A percentile compares a stretch with the other conserved stretches of the same genome.
Conservation (phyloP, 1,139 yeast genomes). For the Cylindricascospora bacillispora region DNA sequence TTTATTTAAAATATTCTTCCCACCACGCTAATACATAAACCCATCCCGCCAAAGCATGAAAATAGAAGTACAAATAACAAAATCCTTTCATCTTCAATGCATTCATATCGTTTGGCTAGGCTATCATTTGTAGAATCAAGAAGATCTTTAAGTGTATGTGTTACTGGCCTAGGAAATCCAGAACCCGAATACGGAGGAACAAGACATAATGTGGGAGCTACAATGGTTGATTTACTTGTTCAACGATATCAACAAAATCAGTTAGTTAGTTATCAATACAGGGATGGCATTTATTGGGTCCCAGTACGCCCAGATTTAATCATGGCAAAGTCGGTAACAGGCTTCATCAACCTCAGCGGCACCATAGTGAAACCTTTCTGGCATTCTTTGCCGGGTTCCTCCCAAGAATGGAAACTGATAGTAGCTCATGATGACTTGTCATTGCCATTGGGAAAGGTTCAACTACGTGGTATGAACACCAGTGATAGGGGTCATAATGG, state of each 20-base stretch:
- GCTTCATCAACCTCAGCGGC: slow-evolving; percentile 64
- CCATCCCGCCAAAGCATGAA: too few relatives aligned
- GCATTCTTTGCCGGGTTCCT: slow-evolving; percentile 25
- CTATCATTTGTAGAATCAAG: neutral
- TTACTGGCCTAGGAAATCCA: slow-evolving; percentile 73
- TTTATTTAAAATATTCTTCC: too few relatives aligned
- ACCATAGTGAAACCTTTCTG: slow-evolving; percentile 36
- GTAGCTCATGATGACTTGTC: slow-evolving; percentile 70
- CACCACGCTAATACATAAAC: too few relatives aligned
- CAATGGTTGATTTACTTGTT: slow-evolving; percentile 14
- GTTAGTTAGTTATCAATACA: neutral
- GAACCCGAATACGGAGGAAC: slow-evolving; percentile 47
- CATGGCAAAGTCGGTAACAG: slow-evolving; percentile 9
- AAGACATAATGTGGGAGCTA: slow-evolving; percentile 60
- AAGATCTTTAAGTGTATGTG: slow-evolving; percentile 2
- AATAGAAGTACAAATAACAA: too few relatives aligned
- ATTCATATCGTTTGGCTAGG: too few relatives aligned
- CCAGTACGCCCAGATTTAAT: neutral
- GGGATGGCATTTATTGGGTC: neutral
- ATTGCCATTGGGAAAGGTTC: slow-evolving; percentile 48
- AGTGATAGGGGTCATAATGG: slow-evolving; percentile 78
- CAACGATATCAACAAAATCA: slow-evolving; percentile 3
- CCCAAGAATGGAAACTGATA: slow-evolving; percentile 32
- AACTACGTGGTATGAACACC: slow-evolving; percentile 41
- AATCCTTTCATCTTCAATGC: too few relatives aligned